Base-by-base conservation (phyloP, 805 yeast species). In the Candida germanica region DNA sequence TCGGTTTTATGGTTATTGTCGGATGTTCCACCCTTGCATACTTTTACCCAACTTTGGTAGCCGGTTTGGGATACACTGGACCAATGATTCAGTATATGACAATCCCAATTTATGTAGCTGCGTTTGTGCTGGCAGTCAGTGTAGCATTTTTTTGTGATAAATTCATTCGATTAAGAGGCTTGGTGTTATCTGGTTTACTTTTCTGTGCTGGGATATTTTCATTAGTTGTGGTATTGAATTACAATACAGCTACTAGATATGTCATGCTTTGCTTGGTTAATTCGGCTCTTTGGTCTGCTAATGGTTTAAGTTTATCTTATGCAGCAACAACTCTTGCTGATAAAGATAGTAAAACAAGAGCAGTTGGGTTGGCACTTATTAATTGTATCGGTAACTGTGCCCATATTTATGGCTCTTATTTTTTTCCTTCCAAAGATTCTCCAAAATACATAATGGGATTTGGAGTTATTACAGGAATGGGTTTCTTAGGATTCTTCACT, bases 381-480 rank as follows among this genome's bases (percentile, higher is more conserved):
- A 40, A 40, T 29, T 40, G 40, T 3, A 23, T 40, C 5, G 44
- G 40, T 12, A 40, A 40, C 17, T 33, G 36, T 22, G 44, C 44
- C 10, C 44, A 40, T 22, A 36, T 40, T 16, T 40, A 40, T 22
- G 44, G 44, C 13, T 32, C 40, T 15, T 40, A 40, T 19, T 33
- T 40, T 15, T 40, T 40, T 17, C 44, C 44, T 5, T 10, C 18
- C 6, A 16, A 32, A 14, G 44, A 40, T 23, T 17, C 31, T 9
- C 44, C 44, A 21, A 40, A 40, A 15, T 40, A 40, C 30, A 30
- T 40, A n/a, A 40, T 36, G 44, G 44, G 44, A 12, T 40, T 40
- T 15, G 40, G 44, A 3, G 44, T 40, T n/a, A 40, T 40, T 22
- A 40, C 44, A 7, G 40, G 40, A 8, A 40, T 40, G 44, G 36